phyloP scores from a whole-genome alignment of 805 yeast species.

The Kodamaea hsintzibuensis region DNA sequence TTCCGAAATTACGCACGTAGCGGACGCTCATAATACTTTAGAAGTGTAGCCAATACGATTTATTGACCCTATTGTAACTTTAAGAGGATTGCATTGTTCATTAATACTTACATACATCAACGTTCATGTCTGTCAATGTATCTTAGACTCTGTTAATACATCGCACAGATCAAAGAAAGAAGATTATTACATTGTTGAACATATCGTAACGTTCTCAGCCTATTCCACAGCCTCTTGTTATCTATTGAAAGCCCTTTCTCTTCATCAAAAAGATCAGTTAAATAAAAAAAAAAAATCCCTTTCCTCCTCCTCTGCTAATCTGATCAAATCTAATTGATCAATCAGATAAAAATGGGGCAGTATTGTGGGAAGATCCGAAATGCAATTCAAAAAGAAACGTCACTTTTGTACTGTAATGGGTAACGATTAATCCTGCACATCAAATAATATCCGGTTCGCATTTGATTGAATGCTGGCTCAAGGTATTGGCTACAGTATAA shows the following conservation, averaged over 20 bases:
- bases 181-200: background rate
- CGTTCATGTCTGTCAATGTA: background rate
- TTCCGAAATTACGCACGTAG: background rate
- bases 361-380: background rate
- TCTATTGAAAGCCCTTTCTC: too few relatives aligned
- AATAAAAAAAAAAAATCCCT: too few relatives aligned
- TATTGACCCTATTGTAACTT: background rate
- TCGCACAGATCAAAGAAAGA: background rate
- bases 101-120: background rate
- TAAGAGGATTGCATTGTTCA: background rate
- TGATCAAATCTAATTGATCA: conserved; percentile 6
- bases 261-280: background rate
- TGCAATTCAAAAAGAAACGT: background rate
- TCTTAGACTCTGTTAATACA: background rate
- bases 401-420: too few relatives aligned
- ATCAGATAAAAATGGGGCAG: conserved; percentile 7
- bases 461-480: too few relatives aligned
- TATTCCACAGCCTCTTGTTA: too few relatives aligned
- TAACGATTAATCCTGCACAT: background rate
- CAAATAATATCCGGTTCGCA: background rate
- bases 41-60: background rate
- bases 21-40: background rate
- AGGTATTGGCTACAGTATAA: too few relatives aligned
- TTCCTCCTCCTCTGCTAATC: background rate
- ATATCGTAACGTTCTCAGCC: too few relatives aligned